Base-by-base conservation (phyloP, 768 basidiomycete genomes). In the Auriscalpium orientale region DNA sequence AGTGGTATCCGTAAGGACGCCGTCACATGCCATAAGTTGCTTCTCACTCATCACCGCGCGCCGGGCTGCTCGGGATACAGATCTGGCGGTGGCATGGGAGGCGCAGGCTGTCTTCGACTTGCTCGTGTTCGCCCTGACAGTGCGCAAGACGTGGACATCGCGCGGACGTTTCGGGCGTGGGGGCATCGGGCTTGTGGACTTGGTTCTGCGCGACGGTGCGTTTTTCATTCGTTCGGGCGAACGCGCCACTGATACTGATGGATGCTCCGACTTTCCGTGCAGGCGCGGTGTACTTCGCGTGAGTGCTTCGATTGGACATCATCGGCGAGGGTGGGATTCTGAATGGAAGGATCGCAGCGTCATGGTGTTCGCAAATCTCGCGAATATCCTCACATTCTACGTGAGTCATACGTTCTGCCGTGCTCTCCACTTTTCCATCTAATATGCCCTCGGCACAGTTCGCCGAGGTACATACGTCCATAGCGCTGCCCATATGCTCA, bases 231-330 rank as follows among this genome's bases (percentile, higher is more conserved):
- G 28, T 3, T 45, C 16, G 35, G 28, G 28, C 51, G 28, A 45
- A 49, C 15, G 34, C 48, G 20, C 34, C 52, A 48, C 12, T 51
- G 56, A 33, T 20, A 18, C 49, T 0, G n/a, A n/a, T 16, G 10
- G 4, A 13, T 51, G 36, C 12, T 37, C 15, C 20, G 18, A 46
- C 22, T 28, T 38, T 10, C 9, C 34, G 28, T 28, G 18, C 54
- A 81, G 81, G 81, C 53, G 76, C 79, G 2, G 64, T 83, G 21
- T 83, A 82, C 62, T 83, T 79, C 59, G 78, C 72, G 81, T 82
- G 58, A 68, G 79, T 59, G 5, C 36, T 18, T 28, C 28, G 28
- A 28, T 28, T 28, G 28, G 28, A 7, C 4, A 28, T 28, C 22
- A 28, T 28, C 28, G 28, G 28, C 28, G 28, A 28, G 28, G 28